Base-by-base conservation (phyloP, 768 basidiomycete species). In the Auricularia auricula-judae region DNA sequence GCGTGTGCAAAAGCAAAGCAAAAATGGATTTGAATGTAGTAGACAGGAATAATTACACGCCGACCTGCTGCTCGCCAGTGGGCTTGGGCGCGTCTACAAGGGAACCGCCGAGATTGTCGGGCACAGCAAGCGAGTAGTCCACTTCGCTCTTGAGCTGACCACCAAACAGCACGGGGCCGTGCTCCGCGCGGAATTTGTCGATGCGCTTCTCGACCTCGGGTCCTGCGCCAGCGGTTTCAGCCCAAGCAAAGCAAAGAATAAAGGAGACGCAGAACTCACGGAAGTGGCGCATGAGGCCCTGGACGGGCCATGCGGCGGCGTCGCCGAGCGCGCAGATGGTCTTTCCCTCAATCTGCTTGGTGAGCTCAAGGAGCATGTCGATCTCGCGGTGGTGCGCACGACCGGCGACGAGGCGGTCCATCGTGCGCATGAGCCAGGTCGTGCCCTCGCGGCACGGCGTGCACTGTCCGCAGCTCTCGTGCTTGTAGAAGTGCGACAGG, bases 391-490 rank as follows among this genome's bases (percentile, higher is more conserved):
- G 81, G 71, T 95, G 91, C 0, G 88, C 91, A 11, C 95, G 84
- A 2, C 96, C 96, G 72, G 91, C 89, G 18, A 90, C 92, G 81
- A 99, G 85, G 59, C 96, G 87, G 74, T 93, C 84, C 96, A 99
- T 99, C 93, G 98, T 98, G 77, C 98, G 96, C 85, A 89, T 92
- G 91, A 99, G 93, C 96, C 96, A 98, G 0, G 93, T 97, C 2
- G 96, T 98, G 43, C 94, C 93, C 71, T 94, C 91, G 67, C 92
- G 79, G 74, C 93, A 96, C 3, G 94, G 93, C 11, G 93, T 95
- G 71, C 95, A 98, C 73, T 98, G 96, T 14, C 96, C 95, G 70
- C 95, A 98, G 1, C 93, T 96, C 73, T 98, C 96, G 77, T 98
- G 96, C 76, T 97, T 96, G 81, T 98, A 98, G 80, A 98, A 98